Conservation (phyloP, 192 early-diverging fungal species). For the Coemansia sp. region DNA sequence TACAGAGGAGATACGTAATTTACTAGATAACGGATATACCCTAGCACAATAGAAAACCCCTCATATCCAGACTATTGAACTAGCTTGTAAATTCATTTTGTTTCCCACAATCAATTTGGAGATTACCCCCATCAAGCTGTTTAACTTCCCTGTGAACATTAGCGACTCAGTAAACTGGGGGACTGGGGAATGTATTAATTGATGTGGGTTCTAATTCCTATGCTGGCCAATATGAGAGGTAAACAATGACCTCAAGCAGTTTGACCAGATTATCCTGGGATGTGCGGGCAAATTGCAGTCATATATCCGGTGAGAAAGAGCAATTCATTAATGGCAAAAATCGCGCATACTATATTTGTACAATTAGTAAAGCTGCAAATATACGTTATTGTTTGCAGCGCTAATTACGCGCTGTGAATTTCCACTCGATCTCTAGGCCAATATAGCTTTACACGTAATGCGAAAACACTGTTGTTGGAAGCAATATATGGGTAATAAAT, state of each 20-base stretch:
- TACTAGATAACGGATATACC: neutral
- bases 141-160: neutral
- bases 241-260: neutral
- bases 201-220: neutral
- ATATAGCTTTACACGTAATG: neutral
- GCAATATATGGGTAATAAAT: neutral
- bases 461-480: neutral
- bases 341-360: neutral
- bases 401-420: neutral
- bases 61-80: neutral
- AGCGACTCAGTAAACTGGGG: neutral
- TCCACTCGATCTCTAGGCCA: neutral
- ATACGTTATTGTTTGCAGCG: too few species aligned
- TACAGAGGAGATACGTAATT: neutral
- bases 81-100: neutral
- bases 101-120: conserved; percentile 7
- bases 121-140: too few species aligned
- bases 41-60: neutral
- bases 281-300: neutral
- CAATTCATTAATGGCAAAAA: neutral
- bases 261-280: neutral
- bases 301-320: neutral
- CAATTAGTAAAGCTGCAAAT: neutral
- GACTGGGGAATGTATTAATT: neutral
- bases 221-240: neutral